Evolutionary conservation across 495 filamentous ascomycete species (phyloP).

Genomic region (Lophiostoma macrostomum): DNA sequence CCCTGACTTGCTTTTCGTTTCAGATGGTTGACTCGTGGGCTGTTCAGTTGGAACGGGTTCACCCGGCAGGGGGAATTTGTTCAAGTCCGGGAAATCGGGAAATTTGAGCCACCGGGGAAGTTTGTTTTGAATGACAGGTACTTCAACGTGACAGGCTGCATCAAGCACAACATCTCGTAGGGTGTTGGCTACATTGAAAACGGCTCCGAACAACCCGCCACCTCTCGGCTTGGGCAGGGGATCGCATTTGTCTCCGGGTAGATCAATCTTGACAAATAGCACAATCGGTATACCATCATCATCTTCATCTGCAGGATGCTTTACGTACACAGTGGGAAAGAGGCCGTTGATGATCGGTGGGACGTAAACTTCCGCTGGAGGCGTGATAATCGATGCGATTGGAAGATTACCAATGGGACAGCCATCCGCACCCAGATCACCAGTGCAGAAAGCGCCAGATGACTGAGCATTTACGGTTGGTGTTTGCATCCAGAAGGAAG

Average conservation of each 20-base stretch:
- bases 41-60: not conserved
- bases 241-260: slow-evolving; percentile 10
- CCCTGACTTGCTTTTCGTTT: not conserved
- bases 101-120: slow-evolving; percentile 7
- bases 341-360: not conserved
- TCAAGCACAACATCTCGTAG: slow-evolving; percentile 2
- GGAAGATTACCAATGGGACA: not conserved
- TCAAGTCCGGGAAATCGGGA: not conserved
- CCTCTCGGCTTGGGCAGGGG: slow-evolving; percentile 4
- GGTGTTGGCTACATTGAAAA: slow-evolving; percentile 9
- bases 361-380: slow-evolving; percentile 1
- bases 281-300: not conserved
- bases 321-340: slow-evolving; percentile 2
- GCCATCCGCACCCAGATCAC: not conserved
- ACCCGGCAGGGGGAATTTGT: not conserved
- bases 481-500: not conserved
- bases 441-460: not conserved
- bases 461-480: not conserved
- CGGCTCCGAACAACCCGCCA: slow-evolving; percentile 1
- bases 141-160: slow-evolving; percentile 3
- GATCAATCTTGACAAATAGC: slow-evolving; percentile 9
- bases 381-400: not conserved
- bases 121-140: slow-evolving; percentile 1
- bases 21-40: not conserved
- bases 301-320: not conserved